These are phyloP conservation scores for Davidsoniella neocaledoniae DNA, from an alignment of 2,329 filamentous ascomycete genomes.

Conservation along the genomic window DNA sequence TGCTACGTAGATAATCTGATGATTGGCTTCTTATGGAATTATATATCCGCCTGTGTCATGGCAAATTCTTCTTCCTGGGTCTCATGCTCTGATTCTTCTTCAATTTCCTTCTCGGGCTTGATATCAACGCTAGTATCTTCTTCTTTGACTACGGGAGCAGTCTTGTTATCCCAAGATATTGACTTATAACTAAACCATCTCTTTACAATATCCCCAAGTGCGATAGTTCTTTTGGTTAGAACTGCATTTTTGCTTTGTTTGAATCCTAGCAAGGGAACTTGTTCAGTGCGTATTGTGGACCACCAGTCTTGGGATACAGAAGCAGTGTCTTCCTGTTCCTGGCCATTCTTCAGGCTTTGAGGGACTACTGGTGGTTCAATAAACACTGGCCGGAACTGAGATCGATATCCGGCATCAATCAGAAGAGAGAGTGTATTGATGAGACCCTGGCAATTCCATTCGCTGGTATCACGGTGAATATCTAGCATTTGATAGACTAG, in stretches of 20 bases:
- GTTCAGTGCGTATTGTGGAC: background rate
- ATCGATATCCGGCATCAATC: slow-evolving; percentile 40
- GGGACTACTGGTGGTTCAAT: slow-evolving; percentile 25
- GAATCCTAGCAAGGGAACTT: slow-evolving; percentile 11
- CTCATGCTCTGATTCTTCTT: background rate
- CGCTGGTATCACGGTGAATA: slow-evolving; percentile 49
- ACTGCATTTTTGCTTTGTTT: slow-evolving; percentile 8
- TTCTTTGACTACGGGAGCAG: no score
- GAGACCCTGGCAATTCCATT: slow-evolving; percentile 62
- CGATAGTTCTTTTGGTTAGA: slow-evolving; percentile 8
- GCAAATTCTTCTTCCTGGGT: slow-evolving; percentile 3
- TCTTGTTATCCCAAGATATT: background rate
- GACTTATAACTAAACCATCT: slow-evolving; percentile 7
- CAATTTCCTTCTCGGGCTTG: background rate
- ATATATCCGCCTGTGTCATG: slow-evolving; percentile 6
- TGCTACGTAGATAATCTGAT: no score
- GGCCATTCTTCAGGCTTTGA: background rate
- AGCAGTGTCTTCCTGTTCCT: background rate
- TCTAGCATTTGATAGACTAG: slow-evolving; percentile 49
- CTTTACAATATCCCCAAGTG: background rate
- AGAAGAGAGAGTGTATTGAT: slow-evolving; percentile 43
- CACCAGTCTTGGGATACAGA: background rate
- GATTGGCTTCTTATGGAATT: background rate
- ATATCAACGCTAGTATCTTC: no score
- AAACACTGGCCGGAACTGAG: slow-evolving; percentile 27